phyloP scores from a whole-genome alignment of 257 asterid species.

The Nicotiana tabacum region DNA sequence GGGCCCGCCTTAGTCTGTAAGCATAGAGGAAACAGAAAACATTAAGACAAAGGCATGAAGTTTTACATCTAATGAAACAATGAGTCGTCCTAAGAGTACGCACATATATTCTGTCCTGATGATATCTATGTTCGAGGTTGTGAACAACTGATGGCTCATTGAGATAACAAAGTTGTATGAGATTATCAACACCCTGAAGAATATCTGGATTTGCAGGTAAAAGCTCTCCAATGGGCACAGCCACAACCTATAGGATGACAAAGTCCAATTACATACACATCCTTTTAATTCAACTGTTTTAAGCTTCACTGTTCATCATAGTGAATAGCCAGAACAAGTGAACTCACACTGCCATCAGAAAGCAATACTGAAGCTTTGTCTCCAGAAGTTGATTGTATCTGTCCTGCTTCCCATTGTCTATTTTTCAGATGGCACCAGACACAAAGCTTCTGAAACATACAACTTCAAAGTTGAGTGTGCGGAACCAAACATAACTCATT shows the following conservation, averaged over 20 bases:
- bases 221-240: slow-evolving; percentile 51
- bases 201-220: slow-evolving; percentile 92
- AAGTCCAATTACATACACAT: slow-evolving; percentile 7
- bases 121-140: slow-evolving; percentile 67
- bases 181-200: slow-evolving; percentile 88
- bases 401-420: slow-evolving; percentile 67
- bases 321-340: slow-evolving; percentile 16
- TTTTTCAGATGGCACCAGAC: slow-evolving; percentile 66
- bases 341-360: slow-evolving; percentile 67
- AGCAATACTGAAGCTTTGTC: slow-evolving; percentile 62
- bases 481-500: slow-evolving; percentile 7
- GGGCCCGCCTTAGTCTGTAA: slow-evolving; percentile 90
- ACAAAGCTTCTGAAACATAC: slow-evolving; percentile 56
- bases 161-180: slow-evolving; percentile 75
- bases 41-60: background rate
- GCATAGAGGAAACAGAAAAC: slow-evolving; percentile 14
- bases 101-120: slow-evolving; percentile 71
- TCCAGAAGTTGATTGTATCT: slow-evolving; percentile 69
- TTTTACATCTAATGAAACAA: background rate
- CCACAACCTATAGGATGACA: slow-evolving; percentile 45
- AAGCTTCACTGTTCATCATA: background rate
- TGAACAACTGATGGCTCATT: slow-evolving; percentile 94
- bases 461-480: slow-evolving; percentile 10
- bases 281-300: background rate
- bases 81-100: slow-evolving; percentile 16